These are phyloP conservation scores for Carex parvula DNA, from an alignment of 176 grass and related monocot species.

Conservation along the genomic window DNA sequence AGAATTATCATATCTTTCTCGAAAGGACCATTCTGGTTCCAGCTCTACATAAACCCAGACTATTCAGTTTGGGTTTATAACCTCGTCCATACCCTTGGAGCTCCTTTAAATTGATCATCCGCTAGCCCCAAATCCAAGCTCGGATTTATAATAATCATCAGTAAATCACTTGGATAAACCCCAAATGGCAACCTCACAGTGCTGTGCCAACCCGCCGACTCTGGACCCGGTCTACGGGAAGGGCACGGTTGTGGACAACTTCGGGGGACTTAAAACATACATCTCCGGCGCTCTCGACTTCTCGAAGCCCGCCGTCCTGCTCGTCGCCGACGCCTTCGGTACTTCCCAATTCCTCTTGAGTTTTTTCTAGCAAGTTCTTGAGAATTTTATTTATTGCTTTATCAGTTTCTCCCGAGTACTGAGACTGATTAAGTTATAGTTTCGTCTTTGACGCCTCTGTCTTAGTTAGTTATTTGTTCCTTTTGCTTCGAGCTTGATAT, in stretches of 20 bases:
- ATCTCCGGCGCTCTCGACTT: constrained; percentile 21
- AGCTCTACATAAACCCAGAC: too few species aligned
- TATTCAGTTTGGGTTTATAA: too few species aligned
- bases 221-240: constrained; percentile 22
- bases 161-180: too few species aligned
- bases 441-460: too few species aligned
- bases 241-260: constrained; percentile 33
- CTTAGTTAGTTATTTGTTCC: background rate
- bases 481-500: background rate
- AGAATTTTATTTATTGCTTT: constrained; percentile 14
- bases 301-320: constrained; percentile 26
- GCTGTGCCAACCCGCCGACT: constrained; percentile 30
- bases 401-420: background rate
- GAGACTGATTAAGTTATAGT: too few species aligned
- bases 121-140: too few species aligned
- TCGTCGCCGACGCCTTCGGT: constrained; percentile 38
- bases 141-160: too few species aligned
- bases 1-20: too few species aligned
- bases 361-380: background rate
- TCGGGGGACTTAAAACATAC: constrained; percentile 39
- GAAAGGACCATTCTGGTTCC: too few species aligned
- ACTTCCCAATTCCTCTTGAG: background rate
- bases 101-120: too few species aligned
- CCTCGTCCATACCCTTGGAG: too few species aligned
- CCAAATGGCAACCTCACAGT: constrained; percentile 5